Evolutionary conservation across 1,284 basidiomycete species (phyloP).

Genomic region (Cutaneotrichosporon sp.): DNA sequence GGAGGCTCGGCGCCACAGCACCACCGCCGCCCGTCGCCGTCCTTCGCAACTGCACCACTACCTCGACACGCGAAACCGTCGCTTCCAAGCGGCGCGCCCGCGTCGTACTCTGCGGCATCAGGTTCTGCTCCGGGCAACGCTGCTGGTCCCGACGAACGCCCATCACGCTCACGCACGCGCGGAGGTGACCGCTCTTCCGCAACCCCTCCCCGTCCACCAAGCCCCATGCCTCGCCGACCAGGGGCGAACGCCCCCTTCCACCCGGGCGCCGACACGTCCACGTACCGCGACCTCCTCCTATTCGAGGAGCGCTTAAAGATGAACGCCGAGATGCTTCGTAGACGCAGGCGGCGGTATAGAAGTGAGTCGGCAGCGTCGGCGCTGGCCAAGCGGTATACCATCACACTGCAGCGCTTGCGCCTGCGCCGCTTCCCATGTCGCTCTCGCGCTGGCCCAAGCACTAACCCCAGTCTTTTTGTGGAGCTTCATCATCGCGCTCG

Average conservation of each 20-base stretch:
- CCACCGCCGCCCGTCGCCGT: no score
- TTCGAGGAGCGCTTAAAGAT: slow-evolving; percentile 96
- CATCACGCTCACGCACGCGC: background rate
- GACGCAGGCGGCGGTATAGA: slow-evolving; percentile 79
- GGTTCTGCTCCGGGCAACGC: no score
- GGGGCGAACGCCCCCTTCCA: slow-evolving; percentile 48
- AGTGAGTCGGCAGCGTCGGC: slow-evolving; percentile 53
- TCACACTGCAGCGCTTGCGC: no score
- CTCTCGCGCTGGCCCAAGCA: background rate
- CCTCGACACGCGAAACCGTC: no score
- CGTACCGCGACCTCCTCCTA: slow-evolving; percentile 80
- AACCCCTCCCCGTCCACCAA: background rate
- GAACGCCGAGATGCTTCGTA: slow-evolving; percentile 74
- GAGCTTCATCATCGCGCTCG: slow-evolving; percentile 29
- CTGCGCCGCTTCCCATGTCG: no score
- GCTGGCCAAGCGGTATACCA: no score
- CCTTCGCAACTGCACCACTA: no score
- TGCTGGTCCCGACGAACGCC: background rate
- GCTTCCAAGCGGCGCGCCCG: no score
- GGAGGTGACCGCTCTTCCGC: background rate
- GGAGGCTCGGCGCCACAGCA: no score
- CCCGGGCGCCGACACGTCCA: slow-evolving; percentile 65
- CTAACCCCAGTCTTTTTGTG: slow-evolving; percentile 37
- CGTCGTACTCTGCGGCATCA: no score
- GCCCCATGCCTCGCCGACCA: background rate